Conservation (phyloP, 1,139 yeast genomes). For the Lizanozyma gosingica region DNA sequence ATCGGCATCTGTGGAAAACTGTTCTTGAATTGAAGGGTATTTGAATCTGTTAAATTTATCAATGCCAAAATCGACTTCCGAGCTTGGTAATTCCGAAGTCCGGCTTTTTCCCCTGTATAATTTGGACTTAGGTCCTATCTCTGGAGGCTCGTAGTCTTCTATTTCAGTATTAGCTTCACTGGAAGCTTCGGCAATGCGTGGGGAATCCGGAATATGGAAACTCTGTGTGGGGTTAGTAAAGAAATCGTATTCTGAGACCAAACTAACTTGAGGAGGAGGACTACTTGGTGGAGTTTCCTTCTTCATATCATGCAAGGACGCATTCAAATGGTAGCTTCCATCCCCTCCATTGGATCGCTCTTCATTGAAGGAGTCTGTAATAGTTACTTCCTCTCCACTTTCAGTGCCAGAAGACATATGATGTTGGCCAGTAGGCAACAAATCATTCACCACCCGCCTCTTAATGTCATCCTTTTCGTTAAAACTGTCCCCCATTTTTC, state of each 20-base stretch:
- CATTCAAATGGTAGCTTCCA: no score
- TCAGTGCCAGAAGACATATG: background rate
- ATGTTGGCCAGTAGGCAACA: constrained; percentile 4
- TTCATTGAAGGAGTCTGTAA: background rate
- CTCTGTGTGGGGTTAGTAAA: constrained; percentile 13
- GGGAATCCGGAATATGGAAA: constrained; percentile 21
- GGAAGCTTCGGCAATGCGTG: background rate
- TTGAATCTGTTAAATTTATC: constrained; percentile 36
- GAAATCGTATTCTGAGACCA: constrained; percentile 21
- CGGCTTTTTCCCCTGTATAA: background rate
- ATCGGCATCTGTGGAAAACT: constrained; percentile 24
- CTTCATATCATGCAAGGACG: background rate
- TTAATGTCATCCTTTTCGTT: constrained; percentile 38
- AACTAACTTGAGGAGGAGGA: constrained; percentile 6
- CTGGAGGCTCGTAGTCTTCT: constrained; percentile 1
- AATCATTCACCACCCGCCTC: constrained; percentile 16
- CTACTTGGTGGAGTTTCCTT: constrained; percentile 5
- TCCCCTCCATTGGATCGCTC: background rate
- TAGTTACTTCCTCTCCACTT: background rate
- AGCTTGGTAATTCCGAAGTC: constrained; percentile 14
- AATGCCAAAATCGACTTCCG: constrained; percentile 41
- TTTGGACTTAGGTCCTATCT: background rate
- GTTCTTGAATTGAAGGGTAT: constrained; percentile 17
- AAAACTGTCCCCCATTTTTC: constrained; percentile 39
- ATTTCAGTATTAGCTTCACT: background rate